A percentile compares a stretch with the other conserved stretches of the same genome.
These are phyloP conservation scores for Isabelozyma heimii DNA, from an alignment of 805 yeast species.

Conservation along the genomic window DNA sequence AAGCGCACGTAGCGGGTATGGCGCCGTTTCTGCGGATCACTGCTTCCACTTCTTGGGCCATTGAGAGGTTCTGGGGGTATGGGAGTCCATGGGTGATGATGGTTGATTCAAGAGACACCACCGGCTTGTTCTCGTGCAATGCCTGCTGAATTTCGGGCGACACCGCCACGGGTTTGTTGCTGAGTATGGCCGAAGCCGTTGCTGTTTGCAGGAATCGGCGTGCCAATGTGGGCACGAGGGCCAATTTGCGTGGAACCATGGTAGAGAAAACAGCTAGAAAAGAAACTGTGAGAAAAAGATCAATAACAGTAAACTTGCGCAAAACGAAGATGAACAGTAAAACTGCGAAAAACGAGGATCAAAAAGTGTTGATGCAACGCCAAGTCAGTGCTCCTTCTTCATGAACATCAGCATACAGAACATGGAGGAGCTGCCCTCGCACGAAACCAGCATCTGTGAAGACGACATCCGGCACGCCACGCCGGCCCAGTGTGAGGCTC, in stretches of 20 bases:
- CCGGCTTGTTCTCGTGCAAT: slow-evolving; percentile 49
- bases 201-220: too few species aligned
- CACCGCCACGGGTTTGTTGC: slow-evolving; percentile 13
- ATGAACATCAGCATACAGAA: not conserved
- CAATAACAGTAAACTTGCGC: not conserved
- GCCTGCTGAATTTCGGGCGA: slow-evolving; percentile 66
- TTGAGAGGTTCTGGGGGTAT: slow-evolving; percentile 66
- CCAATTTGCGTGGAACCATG: not conserved
- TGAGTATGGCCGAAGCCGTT: too few species aligned
- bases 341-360: not conserved
- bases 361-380: not conserved
- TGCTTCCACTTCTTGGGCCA: slow-evolving; percentile 70
- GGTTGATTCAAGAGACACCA: slow-evolving; percentile 83
- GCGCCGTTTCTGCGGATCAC: slow-evolving; percentile 62
- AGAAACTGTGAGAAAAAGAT: not conserved
- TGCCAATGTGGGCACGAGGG: too few species aligned
- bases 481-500: not conserved
- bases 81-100: slow-evolving; percentile 90
- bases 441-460: too few species aligned
- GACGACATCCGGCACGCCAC: too few species aligned
- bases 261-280: not conserved
- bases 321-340: not conserved
- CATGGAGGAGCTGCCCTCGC: not conserved
- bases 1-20: slow-evolving; percentile 83
- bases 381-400: not conserved